Evolutionary conservation across 2,329 filamentous ascomycete species (phyloP).

Genomic region (Neopestalotiopsis sp.): DNA sequence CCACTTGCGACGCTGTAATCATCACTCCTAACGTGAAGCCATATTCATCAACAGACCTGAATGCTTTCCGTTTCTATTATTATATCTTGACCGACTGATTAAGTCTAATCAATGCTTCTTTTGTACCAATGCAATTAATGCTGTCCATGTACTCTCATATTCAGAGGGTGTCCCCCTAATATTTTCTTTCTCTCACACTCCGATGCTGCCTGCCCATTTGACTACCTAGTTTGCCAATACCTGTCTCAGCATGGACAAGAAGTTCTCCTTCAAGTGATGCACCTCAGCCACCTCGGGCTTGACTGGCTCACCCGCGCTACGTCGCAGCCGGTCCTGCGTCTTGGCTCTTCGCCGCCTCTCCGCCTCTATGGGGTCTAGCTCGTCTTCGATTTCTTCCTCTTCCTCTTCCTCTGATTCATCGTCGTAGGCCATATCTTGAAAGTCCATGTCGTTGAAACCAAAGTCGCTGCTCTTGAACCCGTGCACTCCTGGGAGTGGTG

Average conservation of each 20-base stretch:
- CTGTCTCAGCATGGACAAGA: conserved; percentile 79
- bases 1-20: no score
- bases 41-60: background rate
- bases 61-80: conserved; percentile 1
- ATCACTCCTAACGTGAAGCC: no score
- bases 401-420: conserved; percentile 71
- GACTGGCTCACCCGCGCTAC: conserved; percentile 80
- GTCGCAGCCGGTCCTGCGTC: conserved; percentile 78
- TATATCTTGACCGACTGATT: background rate
- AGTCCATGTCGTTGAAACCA: conserved; percentile 83
- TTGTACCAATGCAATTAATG: conserved; percentile 18
- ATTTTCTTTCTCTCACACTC: background rate
- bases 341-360: conserved; percentile 80
- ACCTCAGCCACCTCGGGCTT: conserved; percentile 84
- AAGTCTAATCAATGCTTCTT: background rate
- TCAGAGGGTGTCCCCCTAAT: background rate
- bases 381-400: conserved; percentile 75
- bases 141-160: conserved; percentile 3
- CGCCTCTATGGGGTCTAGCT: conserved; percentile 84
- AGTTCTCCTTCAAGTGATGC: conserved; percentile 78
- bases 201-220: background rate
- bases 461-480: conserved; percentile 84
- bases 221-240: conserved; percentile 72
- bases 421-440: conserved; percentile 84
- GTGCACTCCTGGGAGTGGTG: conserved; percentile 55